Evolutionary conservation across 202 grass and related monocot genomes (phyloP).

Genomic region (Panicum virgatum): DNA sequence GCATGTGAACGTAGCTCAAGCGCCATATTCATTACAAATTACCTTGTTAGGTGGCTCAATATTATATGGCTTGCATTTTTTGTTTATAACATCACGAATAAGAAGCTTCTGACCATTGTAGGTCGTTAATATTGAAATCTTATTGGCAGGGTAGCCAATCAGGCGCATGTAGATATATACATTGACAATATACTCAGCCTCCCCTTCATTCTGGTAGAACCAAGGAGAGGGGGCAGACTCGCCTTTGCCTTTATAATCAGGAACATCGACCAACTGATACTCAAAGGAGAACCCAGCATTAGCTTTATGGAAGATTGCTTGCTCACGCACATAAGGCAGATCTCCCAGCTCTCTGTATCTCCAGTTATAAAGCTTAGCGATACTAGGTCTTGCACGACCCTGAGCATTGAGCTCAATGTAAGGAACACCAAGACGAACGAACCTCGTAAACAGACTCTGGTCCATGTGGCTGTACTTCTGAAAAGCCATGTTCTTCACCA

Average conservation of each 20-base stretch:
- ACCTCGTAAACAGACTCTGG: conserved; percentile 91
- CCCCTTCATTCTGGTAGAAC: conserved; percentile 99
- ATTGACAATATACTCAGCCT: conserved; percentile 94
- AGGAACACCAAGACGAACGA: conserved; percentile 93
- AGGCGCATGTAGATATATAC: conserved; percentile 99
- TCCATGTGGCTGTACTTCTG: conserved; percentile 99
- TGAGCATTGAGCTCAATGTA: conserved; percentile 99
- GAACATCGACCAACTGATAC: conserved; percentile 97
- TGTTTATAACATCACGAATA: conserved; percentile 97
- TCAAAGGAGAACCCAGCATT: conserved; percentile 95
- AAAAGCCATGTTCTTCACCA: conserved; percentile 99
- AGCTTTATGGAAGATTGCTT: conserved; percentile 85
- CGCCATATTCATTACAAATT: conserved; percentile 32
- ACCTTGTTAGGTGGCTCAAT: conserved; percentile 94
- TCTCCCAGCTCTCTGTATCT: conserved; percentile 96
- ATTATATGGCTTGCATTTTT: conserved; percentile 80
- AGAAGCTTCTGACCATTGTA: conserved; percentile 99
- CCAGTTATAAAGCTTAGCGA: conserved; percentile 96
- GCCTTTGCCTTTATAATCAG: conserved; percentile 83
- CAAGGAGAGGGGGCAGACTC: conserved; percentile 93
- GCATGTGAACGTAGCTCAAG: conserved; percentile 30
- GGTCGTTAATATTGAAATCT: conserved; percentile 95
- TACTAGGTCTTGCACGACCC: conserved; percentile 88
- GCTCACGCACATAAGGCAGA: conserved; percentile 80
- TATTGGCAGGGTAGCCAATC: conserved; percentile 84